Evolutionary conservation across 805 yeast genomes (phyloP).

Genomic region (Starmerella kuoi): DNA sequence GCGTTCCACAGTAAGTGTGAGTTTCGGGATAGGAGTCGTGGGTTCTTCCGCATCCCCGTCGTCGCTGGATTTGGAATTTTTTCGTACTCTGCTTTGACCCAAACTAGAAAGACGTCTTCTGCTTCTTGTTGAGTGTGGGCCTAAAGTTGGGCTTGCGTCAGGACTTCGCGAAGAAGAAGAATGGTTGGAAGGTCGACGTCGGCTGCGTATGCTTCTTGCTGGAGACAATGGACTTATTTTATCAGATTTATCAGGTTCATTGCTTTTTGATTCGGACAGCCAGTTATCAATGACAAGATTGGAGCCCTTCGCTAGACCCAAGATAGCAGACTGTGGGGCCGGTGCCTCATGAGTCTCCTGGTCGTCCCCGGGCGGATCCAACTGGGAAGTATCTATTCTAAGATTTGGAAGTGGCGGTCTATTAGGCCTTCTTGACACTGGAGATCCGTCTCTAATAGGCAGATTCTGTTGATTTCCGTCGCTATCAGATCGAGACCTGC

Average conservation of each 20-base stretch:
- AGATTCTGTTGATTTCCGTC: no score
- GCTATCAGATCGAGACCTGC: no score
- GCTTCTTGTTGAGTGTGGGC: no score
- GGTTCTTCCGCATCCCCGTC: not conserved
- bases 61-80: not conserved
- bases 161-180: not conserved
- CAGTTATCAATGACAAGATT: slow-evolving; percentile 9
- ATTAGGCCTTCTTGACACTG: no score
- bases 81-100: no score
- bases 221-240: slow-evolving; percentile 3
- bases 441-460: no score
- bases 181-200: not conserved
- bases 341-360: not conserved
- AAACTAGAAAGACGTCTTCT: not conserved
- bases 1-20: slow-evolving; percentile 6
- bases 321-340: slow-evolving; percentile 19
- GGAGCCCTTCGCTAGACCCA: slow-evolving; percentile 12
- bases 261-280: slow-evolving; percentile 6
- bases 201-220: not conserved
- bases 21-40: slow-evolving; percentile 3
- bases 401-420: slow-evolving; percentile 10
- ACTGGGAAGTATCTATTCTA: slow-evolving; percentile 15
- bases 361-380: slow-evolving; percentile 1
- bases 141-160: not conserved
- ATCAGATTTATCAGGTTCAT: not conserved